Conservation (phyloP, 1,284 basidiomycete species). For the Porodaedalea pini region DNA sequence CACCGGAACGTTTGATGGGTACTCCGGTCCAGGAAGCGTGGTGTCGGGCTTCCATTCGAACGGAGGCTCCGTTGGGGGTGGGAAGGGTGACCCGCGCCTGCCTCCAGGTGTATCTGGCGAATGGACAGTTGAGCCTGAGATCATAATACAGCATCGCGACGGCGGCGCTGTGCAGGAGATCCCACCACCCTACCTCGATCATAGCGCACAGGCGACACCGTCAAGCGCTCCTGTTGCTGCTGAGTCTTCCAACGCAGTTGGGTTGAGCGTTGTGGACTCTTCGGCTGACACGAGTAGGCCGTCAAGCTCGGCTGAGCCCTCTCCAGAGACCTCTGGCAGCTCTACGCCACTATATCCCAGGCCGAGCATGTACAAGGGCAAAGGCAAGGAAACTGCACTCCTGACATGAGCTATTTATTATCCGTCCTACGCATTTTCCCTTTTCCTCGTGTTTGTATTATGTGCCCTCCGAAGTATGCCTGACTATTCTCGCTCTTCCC, state of each 20-base stretch:
- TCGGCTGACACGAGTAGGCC: background rate
- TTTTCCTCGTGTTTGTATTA: too few relatives aligned
- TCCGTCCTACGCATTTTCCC: too few relatives aligned
- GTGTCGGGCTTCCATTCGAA: background rate
- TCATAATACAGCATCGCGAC: slow-evolving; percentile 34
- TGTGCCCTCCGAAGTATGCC: too few relatives aligned
- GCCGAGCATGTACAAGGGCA: background rate
- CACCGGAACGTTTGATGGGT: background rate
- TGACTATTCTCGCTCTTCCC: too few relatives aligned
- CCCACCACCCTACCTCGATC: slow-evolving; percentile 31
- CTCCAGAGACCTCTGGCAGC: background rate
- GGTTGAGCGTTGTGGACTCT: background rate
- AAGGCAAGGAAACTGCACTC: background rate
- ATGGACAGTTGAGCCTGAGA: slow-evolving; percentile 26
- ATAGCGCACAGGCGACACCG: slow-evolving; percentile 25
- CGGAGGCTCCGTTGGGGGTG: background rate
- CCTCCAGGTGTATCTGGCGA: slow-evolving; percentile 4
- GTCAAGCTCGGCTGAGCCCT: background rate
- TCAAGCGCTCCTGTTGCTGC: background rate
- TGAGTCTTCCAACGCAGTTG: background rate
- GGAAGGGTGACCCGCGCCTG: background rate
- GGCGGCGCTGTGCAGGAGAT: slow-evolving; percentile 33
- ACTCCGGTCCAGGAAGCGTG: background rate
- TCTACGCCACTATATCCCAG: background rate
- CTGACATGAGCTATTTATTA: background rate